These are phyloP conservation scores for Colletotrichum eremochloae DNA, from an alignment of 2,329 filamentous ascomycete genomes.

Conservation along the genomic window DNA sequence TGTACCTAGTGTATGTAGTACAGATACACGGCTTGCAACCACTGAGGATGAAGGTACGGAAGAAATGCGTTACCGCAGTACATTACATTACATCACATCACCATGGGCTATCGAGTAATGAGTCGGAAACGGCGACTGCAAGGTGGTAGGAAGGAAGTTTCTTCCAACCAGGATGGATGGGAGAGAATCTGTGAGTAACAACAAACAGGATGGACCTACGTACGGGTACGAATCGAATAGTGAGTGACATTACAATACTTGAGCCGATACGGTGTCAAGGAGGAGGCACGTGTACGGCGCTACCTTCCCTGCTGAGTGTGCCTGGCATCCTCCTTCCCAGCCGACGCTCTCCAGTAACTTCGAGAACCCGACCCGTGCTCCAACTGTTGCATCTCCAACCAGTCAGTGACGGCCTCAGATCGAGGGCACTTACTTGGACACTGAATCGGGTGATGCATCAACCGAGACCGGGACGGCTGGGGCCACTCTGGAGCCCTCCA, in stretches of 20 bases:
- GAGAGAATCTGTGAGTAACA: too few relatives aligned
- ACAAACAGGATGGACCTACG: too few relatives aligned
- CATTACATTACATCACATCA: background rate
- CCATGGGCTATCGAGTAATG: constrained; percentile 15
- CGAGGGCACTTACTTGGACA: constrained; percentile 17
- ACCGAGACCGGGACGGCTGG: constrained; percentile 17
- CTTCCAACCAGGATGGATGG: constrained; percentile 9
- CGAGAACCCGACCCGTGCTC: constrained; percentile 14
- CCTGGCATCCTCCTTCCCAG: background rate
- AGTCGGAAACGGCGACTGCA: background rate
- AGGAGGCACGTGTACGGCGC: constrained; percentile 34
- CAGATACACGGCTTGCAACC: background rate
- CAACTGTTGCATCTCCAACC: constrained; percentile 3
- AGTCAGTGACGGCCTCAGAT: constrained; percentile 17
- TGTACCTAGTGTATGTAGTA: too few relatives aligned
- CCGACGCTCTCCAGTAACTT: background rate
- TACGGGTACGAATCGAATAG: background rate
- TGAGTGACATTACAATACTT: constrained; percentile 16
- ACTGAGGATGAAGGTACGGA: constrained; percentile 6
- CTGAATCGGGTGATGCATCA: constrained; percentile 33
- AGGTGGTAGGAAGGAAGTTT: background rate
- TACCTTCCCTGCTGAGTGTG: background rate
- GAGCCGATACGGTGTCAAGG: constrained; percentile 19
- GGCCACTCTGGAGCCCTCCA: constrained; percentile 11
- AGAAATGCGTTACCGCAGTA: background rate